A percentile compares a stretch with the other conserved stretches of the same genome.
phyloP scores from a whole-genome alignment of 2,329 filamentous ascomycete species.

The Pseudocercospora fuligena region DNA sequence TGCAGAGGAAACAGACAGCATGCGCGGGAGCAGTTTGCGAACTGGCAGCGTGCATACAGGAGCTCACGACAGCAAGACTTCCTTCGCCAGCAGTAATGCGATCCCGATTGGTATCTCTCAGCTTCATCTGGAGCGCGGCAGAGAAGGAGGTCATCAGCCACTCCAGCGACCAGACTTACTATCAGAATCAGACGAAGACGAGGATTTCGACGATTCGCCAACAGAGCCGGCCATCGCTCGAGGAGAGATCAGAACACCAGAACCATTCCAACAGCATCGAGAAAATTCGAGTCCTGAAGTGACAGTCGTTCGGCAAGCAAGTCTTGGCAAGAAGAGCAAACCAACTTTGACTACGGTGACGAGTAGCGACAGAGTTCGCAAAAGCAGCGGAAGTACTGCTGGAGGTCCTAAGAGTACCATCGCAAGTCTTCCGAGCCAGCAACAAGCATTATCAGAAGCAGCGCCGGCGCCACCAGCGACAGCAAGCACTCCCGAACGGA shows the following conservation, averaged over 20 bases:
- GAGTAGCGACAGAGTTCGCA: constrained; percentile 44
- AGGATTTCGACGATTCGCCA: constrained; percentile 19
- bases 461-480: not conserved
- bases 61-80: constrained; percentile 41
- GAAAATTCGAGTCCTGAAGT: constrained; percentile 27
- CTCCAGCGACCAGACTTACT: constrained; percentile 14
- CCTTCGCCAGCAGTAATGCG: constrained; percentile 55
- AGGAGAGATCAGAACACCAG: constrained; percentile 12
- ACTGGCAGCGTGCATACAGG: constrained; percentile 34
- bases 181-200: constrained; percentile 25
- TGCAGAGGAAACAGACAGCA: constrained; percentile 53
- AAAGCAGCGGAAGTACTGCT: constrained; percentile 8
- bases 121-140: constrained; percentile 44
- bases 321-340: constrained; percentile 53
- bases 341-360: constrained; percentile 55
- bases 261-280: constrained; percentile 10
- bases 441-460: constrained; percentile 13
- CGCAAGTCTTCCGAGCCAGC: constrained; percentile 30
- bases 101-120: constrained; percentile 50
- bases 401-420: constrained; percentile 21
- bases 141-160: constrained; percentile 12
- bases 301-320: constrained; percentile 52
- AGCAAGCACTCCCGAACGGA: constrained; percentile 16
- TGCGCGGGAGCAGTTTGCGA: constrained; percentile 32
- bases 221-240: constrained; percentile 22